These are phyloP conservation scores for Podospora appendiculata DNA, from an alignment of 495 filamentous ascomycete genomes.

Conservation along the genomic window DNA sequence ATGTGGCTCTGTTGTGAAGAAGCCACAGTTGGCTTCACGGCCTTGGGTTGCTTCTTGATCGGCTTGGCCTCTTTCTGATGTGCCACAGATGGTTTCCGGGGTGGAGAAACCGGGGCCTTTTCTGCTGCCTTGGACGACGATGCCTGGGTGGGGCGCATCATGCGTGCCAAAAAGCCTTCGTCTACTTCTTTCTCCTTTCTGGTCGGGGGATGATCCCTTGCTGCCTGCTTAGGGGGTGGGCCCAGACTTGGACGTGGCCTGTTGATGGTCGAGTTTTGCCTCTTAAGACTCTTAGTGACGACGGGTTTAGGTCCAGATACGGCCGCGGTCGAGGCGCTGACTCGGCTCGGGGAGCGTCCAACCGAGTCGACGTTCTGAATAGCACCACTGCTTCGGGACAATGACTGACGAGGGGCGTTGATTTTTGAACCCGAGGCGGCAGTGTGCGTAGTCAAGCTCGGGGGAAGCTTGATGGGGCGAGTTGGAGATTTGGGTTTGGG, in stretches of 20 bases:
- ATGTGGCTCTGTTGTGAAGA: no score
- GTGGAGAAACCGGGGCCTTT: slow-evolving; percentile 44
- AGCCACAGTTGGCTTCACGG: no score
- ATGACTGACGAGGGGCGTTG: slow-evolving; percentile 26
- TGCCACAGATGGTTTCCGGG: slow-evolving; percentile 20
- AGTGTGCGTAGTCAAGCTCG: slow-evolving; percentile 56
- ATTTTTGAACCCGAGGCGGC: slow-evolving; percentile 52
- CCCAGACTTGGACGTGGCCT: slow-evolving; percentile 43
- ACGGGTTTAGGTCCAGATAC: slow-evolving; percentile 11
- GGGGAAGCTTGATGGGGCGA: slow-evolving; percentile 51
- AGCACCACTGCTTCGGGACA: slow-evolving; percentile 28
- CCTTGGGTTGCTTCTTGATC: background rate
- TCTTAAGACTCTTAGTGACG: slow-evolving; percentile 21
- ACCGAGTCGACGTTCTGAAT: slow-evolving; percentile 18
- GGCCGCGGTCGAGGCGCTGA: slow-evolving; percentile 26
- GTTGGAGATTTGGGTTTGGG: slow-evolving; percentile 59
- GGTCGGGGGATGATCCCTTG: slow-evolving; percentile 31
- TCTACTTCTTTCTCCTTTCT: slow-evolving; percentile 47
- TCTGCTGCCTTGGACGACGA: slow-evolving; percentile 72
- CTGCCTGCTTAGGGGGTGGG: slow-evolving; percentile 35
- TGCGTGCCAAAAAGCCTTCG: slow-evolving; percentile 76
- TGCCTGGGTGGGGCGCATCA: slow-evolving; percentile 85
- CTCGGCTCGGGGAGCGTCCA: slow-evolving; percentile 38
- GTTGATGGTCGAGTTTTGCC: slow-evolving; percentile 33
- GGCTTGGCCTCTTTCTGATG: slow-evolving; percentile 19